Evolutionary conservation across 2,329 filamentous ascomycete species (phyloP).

Genomic region (Cladosporium oxysporum): DNA sequence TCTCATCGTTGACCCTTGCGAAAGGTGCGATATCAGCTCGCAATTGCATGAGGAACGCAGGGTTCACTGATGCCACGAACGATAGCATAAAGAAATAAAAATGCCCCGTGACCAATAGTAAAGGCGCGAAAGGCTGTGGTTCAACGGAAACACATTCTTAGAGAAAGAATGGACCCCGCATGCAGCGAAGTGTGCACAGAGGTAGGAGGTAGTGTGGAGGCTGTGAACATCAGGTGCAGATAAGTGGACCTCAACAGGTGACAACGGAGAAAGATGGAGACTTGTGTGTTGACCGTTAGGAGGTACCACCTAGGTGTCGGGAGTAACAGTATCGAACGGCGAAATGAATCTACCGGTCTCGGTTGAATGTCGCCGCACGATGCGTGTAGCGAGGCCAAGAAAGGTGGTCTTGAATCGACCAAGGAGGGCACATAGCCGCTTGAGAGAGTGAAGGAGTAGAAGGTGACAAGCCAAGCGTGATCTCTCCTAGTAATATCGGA

Average conservation of each 20-base stretch:
- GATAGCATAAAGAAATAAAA: neutral
- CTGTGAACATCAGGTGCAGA: neutral
- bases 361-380: neutral
- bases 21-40: neutral
- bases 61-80: neutral
- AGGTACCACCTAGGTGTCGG: neutral
- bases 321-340: neutral
- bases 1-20: neutral
- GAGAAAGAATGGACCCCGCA: neutral
- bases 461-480: conserved; percentile 13
- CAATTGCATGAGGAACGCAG: neutral
- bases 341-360: neutral
- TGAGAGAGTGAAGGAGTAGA: conserved; percentile 14
- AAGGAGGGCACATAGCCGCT: conserved; percentile 13
- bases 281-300: neutral
- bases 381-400: conserved; percentile 7
- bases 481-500: neutral
- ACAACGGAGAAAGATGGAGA: neutral
- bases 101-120: neutral
- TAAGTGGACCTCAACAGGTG: neutral
- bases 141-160: neutral
- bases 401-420: neutral
- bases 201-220: neutral
- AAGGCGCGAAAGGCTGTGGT: neutral
- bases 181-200: neutral